These are phyloP conservation scores for Aspergillus fischeri DNA, from an alignment of 2,329 filamentous ascomycete species.

Conservation along the genomic window DNA sequence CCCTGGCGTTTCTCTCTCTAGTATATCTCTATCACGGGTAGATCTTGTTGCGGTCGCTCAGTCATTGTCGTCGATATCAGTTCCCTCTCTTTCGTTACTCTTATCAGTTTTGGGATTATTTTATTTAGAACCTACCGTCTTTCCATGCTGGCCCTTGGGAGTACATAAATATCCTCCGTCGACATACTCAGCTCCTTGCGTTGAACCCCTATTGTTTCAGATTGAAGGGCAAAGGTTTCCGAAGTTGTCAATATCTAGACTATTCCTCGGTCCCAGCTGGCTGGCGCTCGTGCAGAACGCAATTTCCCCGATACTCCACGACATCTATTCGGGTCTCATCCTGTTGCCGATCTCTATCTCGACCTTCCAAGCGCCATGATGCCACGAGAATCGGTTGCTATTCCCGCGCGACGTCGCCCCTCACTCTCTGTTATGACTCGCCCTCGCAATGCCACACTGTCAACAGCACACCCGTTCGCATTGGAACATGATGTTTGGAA, in stretches of 20 bases:
- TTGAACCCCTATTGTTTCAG: not conserved
- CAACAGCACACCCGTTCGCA: constrained; percentile 18
- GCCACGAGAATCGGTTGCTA: constrained; percentile 27
- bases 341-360: not conserved
- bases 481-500: constrained; percentile 22
- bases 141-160: not conserved
- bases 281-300: not conserved
- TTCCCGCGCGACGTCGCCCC: constrained; percentile 32
- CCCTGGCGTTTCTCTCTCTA: constrained; percentile 12
- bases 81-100: not conserved
- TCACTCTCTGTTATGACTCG: constrained; percentile 37
- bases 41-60: no score
- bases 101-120: not conserved
- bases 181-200: not conserved
- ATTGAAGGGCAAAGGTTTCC: not conserved
- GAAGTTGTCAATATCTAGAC: not conserved
- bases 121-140: not conserved
- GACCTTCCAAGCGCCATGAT: constrained; percentile 13
- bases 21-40: constrained; percentile 2
- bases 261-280: not conserved
- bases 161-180: not conserved
- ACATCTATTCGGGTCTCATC: not conserved
- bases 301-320: not conserved
- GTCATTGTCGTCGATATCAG: not conserved
- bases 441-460: constrained; percentile 33